Evolutionary conservation across 2,329 filamentous ascomycete genomes (phyloP).

Genomic region (Aspergillus pseudoglaucus): DNA sequence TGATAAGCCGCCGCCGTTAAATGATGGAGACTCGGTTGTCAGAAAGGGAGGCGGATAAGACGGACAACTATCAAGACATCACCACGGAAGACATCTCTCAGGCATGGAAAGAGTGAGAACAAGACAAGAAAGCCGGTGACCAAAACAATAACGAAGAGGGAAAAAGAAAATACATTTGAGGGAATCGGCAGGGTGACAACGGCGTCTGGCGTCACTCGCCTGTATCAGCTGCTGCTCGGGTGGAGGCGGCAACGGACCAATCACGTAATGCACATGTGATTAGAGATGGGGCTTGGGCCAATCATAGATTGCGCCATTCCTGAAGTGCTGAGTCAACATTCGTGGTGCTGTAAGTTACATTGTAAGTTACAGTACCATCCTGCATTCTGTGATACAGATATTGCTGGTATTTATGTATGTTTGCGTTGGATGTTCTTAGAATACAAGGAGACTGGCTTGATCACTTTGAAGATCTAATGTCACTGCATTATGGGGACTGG

Average conservation of each 20-base stretch:
- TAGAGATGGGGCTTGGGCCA: conserved; percentile 1
- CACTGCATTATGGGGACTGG: not conserved
- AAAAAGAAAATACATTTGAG: conserved; percentile 5
- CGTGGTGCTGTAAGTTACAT: not conserved
- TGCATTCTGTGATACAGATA: not conserved
- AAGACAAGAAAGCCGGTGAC: not conserved
- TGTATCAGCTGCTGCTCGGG: conserved; percentile 17
- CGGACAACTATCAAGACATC: not conserved
- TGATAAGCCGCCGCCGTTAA: not conserved
- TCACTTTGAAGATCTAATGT: too few species aligned
- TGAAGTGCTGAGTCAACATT: not conserved
- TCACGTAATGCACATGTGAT: conserved; percentile 14
- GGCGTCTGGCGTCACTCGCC: conserved; percentile 19
- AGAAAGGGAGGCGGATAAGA: not conserved
- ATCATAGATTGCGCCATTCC: conserved; percentile 1
- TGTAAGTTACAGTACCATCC: not conserved
- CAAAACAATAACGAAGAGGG: not conserved
- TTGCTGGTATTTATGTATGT: not conserved
- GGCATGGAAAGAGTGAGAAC: not conserved
- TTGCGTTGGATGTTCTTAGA: not conserved
- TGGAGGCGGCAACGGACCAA: conserved; percentile 8
- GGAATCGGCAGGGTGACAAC: conserved; percentile 6
- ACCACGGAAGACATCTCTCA: not conserved
- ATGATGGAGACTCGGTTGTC: not conserved
- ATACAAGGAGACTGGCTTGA: too few species aligned